Evolutionary conservation across 306 rosid genomes (phyloP).

Genomic region (Acacia acuminata): DNA sequence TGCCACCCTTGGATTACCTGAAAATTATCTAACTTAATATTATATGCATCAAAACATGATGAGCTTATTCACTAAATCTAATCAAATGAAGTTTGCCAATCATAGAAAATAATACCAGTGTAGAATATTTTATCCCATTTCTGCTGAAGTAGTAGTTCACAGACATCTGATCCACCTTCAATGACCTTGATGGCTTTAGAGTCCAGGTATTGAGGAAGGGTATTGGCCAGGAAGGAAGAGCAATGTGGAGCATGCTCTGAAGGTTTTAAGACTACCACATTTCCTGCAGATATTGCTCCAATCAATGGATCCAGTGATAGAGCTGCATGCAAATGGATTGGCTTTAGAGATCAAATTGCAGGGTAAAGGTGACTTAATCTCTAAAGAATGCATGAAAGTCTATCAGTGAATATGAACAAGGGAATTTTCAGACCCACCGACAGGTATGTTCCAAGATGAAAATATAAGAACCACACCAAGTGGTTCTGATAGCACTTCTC

Average conservation of each 20-base stretch:
- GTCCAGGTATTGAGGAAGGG: constrained; percentile 77
- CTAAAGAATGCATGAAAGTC: not conserved
- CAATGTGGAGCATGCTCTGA: constrained; percentile 78
- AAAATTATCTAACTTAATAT: constrained; percentile 13
- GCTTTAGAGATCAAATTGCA: constrained; percentile 3
- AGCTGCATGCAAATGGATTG: constrained; percentile 43
- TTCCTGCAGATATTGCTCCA: constrained; percentile 95
- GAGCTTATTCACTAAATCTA: not conserved
- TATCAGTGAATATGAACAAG: not conserved
- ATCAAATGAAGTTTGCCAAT: not conserved
- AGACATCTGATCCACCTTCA: constrained; percentile 63
- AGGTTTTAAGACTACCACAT: constrained; percentile 65
- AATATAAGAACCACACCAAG: constrained; percentile 84
- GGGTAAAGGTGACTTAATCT: not conserved
- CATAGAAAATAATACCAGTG: constrained; percentile 61
- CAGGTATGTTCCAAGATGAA: constrained; percentile 88
- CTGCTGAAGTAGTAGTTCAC: constrained; percentile 56
- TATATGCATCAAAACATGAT: not conserved
- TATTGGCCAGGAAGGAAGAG: constrained; percentile 66
- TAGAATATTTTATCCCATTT: constrained; percentile 94
- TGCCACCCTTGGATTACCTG: constrained; percentile 78
- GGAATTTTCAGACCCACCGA: constrained; percentile 58
- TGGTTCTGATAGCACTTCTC: constrained; percentile 73
- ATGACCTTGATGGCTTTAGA: constrained; percentile 62
- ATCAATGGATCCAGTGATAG: constrained; percentile 82